Evolutionary conservation across 1,139 yeast genomes (phyloP), one percentile per base, ranked within the genome.

Genomic region (Blastobotrys malaysiensis): DNA sequence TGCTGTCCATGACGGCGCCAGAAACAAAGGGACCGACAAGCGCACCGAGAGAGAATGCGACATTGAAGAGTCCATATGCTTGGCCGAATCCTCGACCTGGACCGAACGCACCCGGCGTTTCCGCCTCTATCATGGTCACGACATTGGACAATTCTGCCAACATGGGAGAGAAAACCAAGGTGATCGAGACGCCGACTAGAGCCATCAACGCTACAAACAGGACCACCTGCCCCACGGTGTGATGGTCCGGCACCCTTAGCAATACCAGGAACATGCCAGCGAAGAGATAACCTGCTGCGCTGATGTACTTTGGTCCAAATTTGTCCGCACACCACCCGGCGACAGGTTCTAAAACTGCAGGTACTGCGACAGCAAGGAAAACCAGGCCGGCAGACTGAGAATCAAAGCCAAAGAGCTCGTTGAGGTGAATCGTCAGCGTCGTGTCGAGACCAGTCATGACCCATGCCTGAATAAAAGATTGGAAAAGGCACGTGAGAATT

Each of bases 1-100:
- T 49, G 9, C 48, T 26, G 5, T 55, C 57, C 47, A 58, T 59
- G 14, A 63, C 60, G 1, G 64, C 63, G 6, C 71, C 73, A 6
- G 71, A 63, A 45, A 63, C 65, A 19, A 70, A 63, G 2, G 74
- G 74, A 1, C 74, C 74, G 50, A 69, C 57, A 21, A 71, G 56
- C 3, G 65, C 56, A 1, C 74, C 74, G 1, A 69, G 48, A 1
- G 73, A 62, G 50, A 60, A 71, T 3, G 69, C 70, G 14, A 70
- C 64, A 48, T 71, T 71, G 58, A 68, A 69, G n/a, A 69, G 57
- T 1, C 72, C 73, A 51, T 69, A 71, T 1, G 68, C 72, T 50
- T 70, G 72, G 5, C 72, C 74, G 45, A 60, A 64, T 3, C 73
- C 74, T 47, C 66, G 66, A 5, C 70, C 68, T 11, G 58, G 55